phyloP scores from a whole-genome alignment of 768 basidiomycete species.

The Russula sp. region DNA sequence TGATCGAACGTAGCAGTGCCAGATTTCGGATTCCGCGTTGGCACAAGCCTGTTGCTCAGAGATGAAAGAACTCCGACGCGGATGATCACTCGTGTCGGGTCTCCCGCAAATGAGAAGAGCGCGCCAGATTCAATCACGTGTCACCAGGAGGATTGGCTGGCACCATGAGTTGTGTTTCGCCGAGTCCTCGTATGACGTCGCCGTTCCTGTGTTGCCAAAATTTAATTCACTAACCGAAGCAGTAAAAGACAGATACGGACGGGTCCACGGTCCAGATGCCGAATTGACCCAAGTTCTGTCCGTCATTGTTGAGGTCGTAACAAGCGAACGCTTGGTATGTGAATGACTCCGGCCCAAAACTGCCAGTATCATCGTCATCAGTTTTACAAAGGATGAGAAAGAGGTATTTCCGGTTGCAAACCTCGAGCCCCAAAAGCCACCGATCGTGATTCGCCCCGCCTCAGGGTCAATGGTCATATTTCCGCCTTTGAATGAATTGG shows the following conservation, averaged over 20 bases:
- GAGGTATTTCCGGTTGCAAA: conserved; percentile 24
- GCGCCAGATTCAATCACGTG: conserved; percentile 65
- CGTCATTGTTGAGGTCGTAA: conserved; percentile 64
- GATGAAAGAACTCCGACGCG: conserved; percentile 68
- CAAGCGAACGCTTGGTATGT: conserved; percentile 68
- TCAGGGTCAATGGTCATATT: conserved; percentile 56
- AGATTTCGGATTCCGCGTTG: conserved; percentile 63
- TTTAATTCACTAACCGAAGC: background rate
- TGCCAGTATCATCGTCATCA: conserved; percentile 30
- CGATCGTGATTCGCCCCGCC: conserved; percentile 58
- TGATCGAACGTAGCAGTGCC: conserved; percentile 58
- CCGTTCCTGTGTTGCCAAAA: conserved; percentile 43
- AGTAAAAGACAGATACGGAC: conserved; percentile 37
- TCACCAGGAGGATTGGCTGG: conserved; percentile 58
- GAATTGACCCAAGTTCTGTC: conserved; percentile 57
- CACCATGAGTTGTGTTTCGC: conserved; percentile 58
- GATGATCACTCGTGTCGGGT: conserved; percentile 49
- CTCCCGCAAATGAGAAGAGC: conserved; percentile 55
- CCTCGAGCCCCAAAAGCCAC: conserved; percentile 63
- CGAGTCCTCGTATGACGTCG: conserved; percentile 60
- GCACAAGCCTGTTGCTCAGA: conserved; percentile 63
- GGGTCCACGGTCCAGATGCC: conserved; percentile 67
- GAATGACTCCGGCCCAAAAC: conserved; percentile 58
- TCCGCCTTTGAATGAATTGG: conserved; percentile 60
- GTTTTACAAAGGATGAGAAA: background rate